Base-by-base conservation (phyloP, 179 eudicot species). In the Corrigiola litoralis region DNA sequence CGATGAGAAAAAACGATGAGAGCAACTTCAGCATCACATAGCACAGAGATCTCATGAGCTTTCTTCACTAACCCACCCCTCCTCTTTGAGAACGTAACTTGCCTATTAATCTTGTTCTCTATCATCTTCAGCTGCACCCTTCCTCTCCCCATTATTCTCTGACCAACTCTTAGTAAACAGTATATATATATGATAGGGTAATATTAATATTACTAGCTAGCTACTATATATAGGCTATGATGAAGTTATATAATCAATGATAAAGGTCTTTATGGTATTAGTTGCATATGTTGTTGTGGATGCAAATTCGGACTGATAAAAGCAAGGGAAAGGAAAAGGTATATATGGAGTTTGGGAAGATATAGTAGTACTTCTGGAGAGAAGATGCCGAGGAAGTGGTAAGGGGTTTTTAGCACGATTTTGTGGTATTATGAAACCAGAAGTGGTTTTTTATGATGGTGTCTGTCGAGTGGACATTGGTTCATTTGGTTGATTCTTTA, bases 41-140 rank as follows among this genome's bases (percentile, higher is more conserved):
- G 74, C 33, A 85, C 85, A 23, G 90, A 85, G 58, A 85, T 75
- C 65, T 85, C 90, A 65, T 82, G 81, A 12, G 90, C 90, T 72
- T 85, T 85, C 72, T 85, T 85, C 10, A 82, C 73, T 47, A 85
- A 66, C 25, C 90, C 90, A 74, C 68, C 73, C 70, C 87, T 80
- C 58, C 87, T 79, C 82, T 82, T 82, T 29, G 90, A 79, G 67
- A 85, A 85, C 0, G 90, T 85, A 52, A 85, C 90, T 66, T 85
- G 90, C 49, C 87, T 82, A 74, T 85, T 85, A 23, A 85, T 85
- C 79, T 85, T 82, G 77, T 85, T 85, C 74, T 85, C 90, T 41
- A 85, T 85, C 65, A 76, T 77, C 77, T 77, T 85, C 71, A 85
- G 47, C 40, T 85, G 80, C 54, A 85, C 90, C 55, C 80, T 85